Evolutionary conservation across 306 rosid species (phyloP), one percentile per base, ranked within the genome.

Genomic region (Prunus fruticosa): DNA sequence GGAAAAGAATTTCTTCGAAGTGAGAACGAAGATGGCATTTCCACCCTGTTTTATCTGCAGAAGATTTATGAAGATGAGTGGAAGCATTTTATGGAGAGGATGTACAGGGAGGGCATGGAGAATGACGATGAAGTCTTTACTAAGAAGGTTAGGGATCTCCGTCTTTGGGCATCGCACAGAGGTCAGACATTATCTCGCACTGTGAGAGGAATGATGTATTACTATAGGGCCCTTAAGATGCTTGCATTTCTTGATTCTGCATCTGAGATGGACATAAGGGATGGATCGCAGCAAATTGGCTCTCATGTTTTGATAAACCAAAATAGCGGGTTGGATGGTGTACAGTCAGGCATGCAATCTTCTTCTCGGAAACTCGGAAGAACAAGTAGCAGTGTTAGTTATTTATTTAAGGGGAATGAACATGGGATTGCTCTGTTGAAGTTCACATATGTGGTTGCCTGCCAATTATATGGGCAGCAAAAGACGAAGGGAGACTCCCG

Each of bases 181-280:
- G 98, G 98, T 67, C 98, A 94, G 87, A 94, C 98, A 38, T 75
- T 94, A 78, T 90, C 96, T 43, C 97, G 97, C 67, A 94, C 98
- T 43, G 93, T 94, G 32, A 86, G 97, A 73, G 98, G 98, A 75
- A 94, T 91, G 98, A 94, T 94, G 98, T 94, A 94, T 79, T 88
- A 94, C 74, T 87, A 88, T 79, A 88, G 91, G 68, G 98, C 98
- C 67, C 97, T 94, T 28, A 67, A 88, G 84, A 86, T 88, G 98
- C 96, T 94, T 71, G 64, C 96, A 46, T 94, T 91, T 85, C 97
- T 94, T 74, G 98, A 94, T 81, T 46, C 80, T 67, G 97, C 98
- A 56, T 87, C 94, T 62, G 98, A 94, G 85, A 53, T 79, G 86
- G 98, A 88, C 57, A 73, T 91, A 70, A 82, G 81, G 66, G 65